Evolutionary conservation across 257 asterid species (phyloP), one percentile per base, ranked within the genome.

Genomic region (Ilex asprella): DNA sequence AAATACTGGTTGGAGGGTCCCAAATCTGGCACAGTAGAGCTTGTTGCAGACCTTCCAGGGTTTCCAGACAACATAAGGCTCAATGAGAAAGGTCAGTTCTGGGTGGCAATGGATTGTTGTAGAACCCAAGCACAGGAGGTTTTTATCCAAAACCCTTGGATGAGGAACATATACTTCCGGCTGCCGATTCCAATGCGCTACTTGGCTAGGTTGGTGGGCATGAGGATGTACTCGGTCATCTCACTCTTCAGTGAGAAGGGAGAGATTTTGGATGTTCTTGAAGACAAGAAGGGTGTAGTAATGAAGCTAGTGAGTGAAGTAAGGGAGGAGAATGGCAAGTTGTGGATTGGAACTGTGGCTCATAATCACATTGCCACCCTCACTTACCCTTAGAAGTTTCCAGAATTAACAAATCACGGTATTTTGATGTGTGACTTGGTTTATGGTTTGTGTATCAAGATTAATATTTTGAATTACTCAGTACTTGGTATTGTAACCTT

Each of bases 271-370:
- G 99, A 93, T 66, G 97, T 85, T 61, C 95, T 93, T 64, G 95
- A 89, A 64, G 99, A 93, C 59, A 81, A 66, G 71, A 60, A 78
- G n/a, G 99, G 99, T 29, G 75, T 54, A 41, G 95, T 83, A 47
- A 86, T 93, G 95, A 84, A 85, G 87, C 63, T 93, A 2, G 89
- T 89, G 31, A 93, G 99, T 78, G 99, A 93, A 73, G 97, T 89
- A 16, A 87, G 71, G 47, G 91, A 93, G 76, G 71, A 54, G 21
- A 75, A 85, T 15, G 97, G 99, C 16, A 89, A 76, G 60, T 46
- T 92, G 67, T 92, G 97, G 97, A 82, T 92, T 72, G 97, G 98
- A 16, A 91, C 97, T 30, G 98, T 91, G 78, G 95, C 86, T 68
- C 95, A 91, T 70, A 91, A 91, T 70, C 97, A 91, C 65, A 88